Percentiles rank a stretch among this genome's conserved stretches.
Evolutionary conservation across 73 alveolate genomes (phyloP).

Genomic region (Symbiodinium pilosum): DNA sequence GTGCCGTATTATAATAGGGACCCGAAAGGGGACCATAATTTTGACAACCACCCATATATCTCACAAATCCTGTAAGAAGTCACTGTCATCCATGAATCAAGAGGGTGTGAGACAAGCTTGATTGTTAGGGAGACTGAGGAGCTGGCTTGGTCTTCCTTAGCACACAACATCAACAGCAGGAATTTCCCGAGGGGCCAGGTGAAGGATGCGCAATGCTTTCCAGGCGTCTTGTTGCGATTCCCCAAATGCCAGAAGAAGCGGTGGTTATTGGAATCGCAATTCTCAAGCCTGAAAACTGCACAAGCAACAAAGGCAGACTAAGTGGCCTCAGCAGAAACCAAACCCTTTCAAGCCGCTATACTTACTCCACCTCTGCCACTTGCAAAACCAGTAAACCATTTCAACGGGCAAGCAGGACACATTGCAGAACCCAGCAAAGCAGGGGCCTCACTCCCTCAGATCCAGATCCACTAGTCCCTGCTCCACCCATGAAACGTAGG

Average conservation of each 20-base stretch:
- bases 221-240: slow-evolving; percentile 52
- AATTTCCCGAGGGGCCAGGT: background rate
- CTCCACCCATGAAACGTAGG: slow-evolving; percentile 62
- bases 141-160: slow-evolving; percentile 1
- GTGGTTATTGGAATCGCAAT: slow-evolving; percentile 39
- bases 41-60: too few relatives aligned
- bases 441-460: slow-evolving; percentile 49
- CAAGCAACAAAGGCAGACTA: too few relatives aligned
- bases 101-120: too few relatives aligned
- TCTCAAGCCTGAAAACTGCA: slow-evolving; percentile 36
- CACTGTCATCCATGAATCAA: too few relatives aligned
- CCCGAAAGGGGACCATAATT: too few relatives aligned
- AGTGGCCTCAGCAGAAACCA: too few relatives aligned
- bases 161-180: background rate
- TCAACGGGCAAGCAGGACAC: background rate
- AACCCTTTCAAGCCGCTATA: too few relatives aligned
- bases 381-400: background rate
- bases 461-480: slow-evolving; percentile 89
- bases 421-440: background rate
- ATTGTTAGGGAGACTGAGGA: background rate
- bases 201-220: background rate
- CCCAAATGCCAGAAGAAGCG: slow-evolving; percentile 93
- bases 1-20: too few relatives aligned
- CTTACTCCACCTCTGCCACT: too few relatives aligned
- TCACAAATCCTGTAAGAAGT: too few relatives aligned